Evolutionary conservation across 345 rosid species (phyloP).

Genomic region (Hirschfeldia incana): DNA sequence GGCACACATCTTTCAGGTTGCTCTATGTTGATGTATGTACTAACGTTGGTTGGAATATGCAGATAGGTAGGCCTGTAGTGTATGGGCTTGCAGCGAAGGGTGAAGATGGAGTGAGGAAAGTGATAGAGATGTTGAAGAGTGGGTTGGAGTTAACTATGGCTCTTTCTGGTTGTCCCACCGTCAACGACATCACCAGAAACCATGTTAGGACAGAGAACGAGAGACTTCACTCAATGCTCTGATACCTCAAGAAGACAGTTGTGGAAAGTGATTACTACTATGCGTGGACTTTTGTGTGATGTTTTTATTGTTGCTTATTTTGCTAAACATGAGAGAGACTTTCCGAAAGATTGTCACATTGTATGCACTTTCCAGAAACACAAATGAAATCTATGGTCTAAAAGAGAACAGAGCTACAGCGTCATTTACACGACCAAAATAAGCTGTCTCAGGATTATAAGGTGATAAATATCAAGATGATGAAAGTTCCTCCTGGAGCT

Average conservation of each 20-base stretch:
- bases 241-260: constrained; percentile 14
- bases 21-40: not conserved
- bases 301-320: not conserved
- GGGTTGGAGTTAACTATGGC: constrained; percentile 85
- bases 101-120: constrained; percentile 60
- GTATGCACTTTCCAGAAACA: constrained; percentile 4
- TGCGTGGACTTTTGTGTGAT: not conserved
- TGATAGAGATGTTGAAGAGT: constrained; percentile 67
- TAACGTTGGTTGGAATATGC: constrained; percentile 34
- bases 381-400: not conserved
- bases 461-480: constrained; percentile 30
- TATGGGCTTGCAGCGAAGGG: constrained; percentile 82
- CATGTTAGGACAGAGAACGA: constrained; percentile 55
- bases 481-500: constrained; percentile 57
- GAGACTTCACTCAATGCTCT: constrained; percentile 53
- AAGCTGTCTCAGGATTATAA: constrained; percentile 1
- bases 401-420: not conserved
- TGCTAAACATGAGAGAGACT: too few species aligned
- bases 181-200: constrained; percentile 60
- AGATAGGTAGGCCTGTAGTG: constrained; percentile 85
- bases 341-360: not conserved
- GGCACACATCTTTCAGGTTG: not conserved
- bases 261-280: not conserved
- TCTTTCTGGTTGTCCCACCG: constrained; percentile 65
- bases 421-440: constrained; percentile 18